Evolutionary conservation across 2,329 filamentous ascomycete species (phyloP).

Genomic region (Penicillium hesseltinei): DNA sequence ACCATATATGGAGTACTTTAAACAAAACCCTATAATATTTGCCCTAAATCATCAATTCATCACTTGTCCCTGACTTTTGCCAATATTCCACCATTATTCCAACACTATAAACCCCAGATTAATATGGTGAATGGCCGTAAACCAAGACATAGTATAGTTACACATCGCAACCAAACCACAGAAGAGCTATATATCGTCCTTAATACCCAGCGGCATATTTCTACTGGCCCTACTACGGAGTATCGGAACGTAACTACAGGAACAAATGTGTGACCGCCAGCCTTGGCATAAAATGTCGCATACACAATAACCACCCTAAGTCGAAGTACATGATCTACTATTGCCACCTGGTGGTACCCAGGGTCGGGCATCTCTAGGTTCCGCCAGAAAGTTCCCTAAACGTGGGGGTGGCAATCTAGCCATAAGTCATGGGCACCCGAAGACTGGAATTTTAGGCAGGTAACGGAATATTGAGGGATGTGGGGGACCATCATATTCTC

Average conservation of each 20-base stretch:
- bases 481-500: neutral
- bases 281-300: neutral
- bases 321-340: neutral
- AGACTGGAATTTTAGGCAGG: neutral
- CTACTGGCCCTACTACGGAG: neutral
- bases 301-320: neutral
- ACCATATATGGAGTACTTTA: no score
- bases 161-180: neutral
- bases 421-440: neutral
- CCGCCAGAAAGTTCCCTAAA: neutral
- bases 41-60: neutral
- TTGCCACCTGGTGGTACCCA: neutral
- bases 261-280: neutral
- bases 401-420: conserved; percentile 6
- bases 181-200: neutral
- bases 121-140: no score
- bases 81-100: neutral
- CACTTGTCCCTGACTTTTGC: neutral
- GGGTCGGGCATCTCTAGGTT: neutral
- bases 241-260: neutral
- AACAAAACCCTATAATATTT: no score
- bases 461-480: neutral
- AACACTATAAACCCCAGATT: neutral
- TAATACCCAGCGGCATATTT: neutral
- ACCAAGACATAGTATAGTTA: neutral